Percentiles rank a stretch among this genome's conserved stretches.
Evolutionary conservation across 139 green algal species (phyloP).

Genomic region (Chara braunii): DNA sequence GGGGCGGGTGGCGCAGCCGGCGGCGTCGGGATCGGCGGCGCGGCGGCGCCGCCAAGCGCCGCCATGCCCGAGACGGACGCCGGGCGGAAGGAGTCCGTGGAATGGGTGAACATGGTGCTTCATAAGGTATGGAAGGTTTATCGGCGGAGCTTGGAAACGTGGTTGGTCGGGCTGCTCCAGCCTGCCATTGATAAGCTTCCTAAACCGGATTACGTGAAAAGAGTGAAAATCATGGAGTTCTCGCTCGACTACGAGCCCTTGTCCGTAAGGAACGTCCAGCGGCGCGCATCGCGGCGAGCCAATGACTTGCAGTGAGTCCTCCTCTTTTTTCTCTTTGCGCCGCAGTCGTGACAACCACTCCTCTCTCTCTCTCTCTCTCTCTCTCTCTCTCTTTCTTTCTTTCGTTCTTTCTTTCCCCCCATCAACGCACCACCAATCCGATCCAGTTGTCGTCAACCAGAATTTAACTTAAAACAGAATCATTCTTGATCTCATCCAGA

Average conservation of each 20-base stretch:
- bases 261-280: conserved; percentile 78
- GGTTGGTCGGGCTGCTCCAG: conserved; percentile 86
- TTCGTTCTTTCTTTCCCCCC: conserved; percentile 10
- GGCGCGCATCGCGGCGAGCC: conserved; percentile 58
- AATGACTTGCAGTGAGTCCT: conserved; percentile 38
- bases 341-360: background rate
- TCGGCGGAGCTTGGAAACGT: conserved; percentile 81
- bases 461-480: too few species aligned
- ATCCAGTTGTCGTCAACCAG: too few species aligned
- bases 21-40: too few species aligned
- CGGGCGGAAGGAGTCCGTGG: conserved; percentile 33
- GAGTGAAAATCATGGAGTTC: conserved; percentile 82
- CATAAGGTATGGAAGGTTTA: conserved; percentile 83
- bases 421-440: too few species aligned
- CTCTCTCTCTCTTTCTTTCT: conserved; percentile 1
- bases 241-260: conserved; percentile 91
- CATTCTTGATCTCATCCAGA: too few species aligned
- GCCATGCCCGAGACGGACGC: too few species aligned
- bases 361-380: conserved; percentile 1
- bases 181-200: conserved; percentile 82
- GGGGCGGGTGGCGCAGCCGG: too few species aligned
- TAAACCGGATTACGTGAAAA: conserved; percentile 44
- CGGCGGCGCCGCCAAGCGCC: background rate
- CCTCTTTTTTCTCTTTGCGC: background rate
- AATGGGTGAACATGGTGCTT: conserved; percentile 44